phyloP scores from a whole-genome alignment of 225 moss, liverwort and hornwort genomes.

The Bryum argenteum region DNA sequence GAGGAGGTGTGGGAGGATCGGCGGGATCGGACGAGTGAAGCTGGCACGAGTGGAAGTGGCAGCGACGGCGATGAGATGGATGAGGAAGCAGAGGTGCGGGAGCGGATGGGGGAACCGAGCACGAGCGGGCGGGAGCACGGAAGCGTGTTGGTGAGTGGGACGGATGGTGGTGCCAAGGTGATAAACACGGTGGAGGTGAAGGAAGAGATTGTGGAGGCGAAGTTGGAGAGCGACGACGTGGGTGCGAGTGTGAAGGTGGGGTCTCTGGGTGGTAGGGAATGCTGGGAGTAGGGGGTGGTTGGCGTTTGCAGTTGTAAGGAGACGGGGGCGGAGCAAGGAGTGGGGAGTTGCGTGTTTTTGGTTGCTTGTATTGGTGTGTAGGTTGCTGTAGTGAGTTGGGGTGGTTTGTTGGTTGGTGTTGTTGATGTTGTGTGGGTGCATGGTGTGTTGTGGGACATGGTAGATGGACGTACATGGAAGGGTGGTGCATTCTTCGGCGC shows the following conservation, averaged over 20 bases:
- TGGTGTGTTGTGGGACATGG: constrained; percentile 28
- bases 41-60: constrained; percentile 83
- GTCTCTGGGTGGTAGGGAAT: background rate
- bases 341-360: background rate
- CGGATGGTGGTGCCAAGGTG: constrained; percentile 31
- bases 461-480: constrained; percentile 39
- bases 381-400: background rate
- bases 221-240: constrained; percentile 13
- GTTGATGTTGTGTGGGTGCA: constrained; percentile 25
- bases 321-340: background rate
- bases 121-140: constrained; percentile 78
- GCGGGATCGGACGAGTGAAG: constrained; percentile 92
- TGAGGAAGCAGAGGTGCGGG: constrained; percentile 56
- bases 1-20: constrained; percentile 63
- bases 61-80: constrained; percentile 35
- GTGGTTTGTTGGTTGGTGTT: background rate
- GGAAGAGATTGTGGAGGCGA: constrained; percentile 46
- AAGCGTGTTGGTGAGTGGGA: constrained; percentile 27
- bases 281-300: background rate
- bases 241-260: constrained; percentile 38
- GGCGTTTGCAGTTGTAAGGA: background rate
- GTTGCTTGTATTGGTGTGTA: no score
- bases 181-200: constrained; percentile 48
- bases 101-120: constrained; percentile 89
- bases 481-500: constrained; percentile 19